Evolutionary conservation across 108 stramenopile species (phyloP), one percentile per base, ranked within the genome.

Genomic region (Stephanodiscus minutulus): DNA sequence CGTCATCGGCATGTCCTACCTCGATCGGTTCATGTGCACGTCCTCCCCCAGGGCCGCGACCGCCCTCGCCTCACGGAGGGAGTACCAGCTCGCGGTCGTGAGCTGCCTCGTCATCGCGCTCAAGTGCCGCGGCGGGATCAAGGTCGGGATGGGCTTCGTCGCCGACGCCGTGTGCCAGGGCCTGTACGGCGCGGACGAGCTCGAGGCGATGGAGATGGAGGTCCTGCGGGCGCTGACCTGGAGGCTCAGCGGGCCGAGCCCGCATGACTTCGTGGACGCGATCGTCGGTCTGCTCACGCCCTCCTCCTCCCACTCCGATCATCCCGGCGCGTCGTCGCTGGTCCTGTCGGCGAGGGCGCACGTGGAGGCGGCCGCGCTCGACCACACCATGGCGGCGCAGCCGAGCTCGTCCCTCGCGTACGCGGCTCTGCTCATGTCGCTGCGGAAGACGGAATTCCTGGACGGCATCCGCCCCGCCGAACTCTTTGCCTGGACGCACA

Each of bases 11-110:
- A n/a, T 61, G 31, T 67, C 66, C 17, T 74, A 50, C 66, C 67
- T 74, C 36, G 73, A 74, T 61, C 65, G 73, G n/a, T 74, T 74
- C 66, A 53, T 74, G 39, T 48, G 18, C 21, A 65, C 72, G 8
- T 12, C 22, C n/a, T 35, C 52, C 2, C 63, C 49, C 46, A 39
- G 59, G 22, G 7, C 22, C 33, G 73, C 73, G 0, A 5, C 3
- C 50, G 50, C 43, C 13, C 6, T 72, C 18, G 5, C 39, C 0
- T 55, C 61, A 8, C 64, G 47, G 1, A 46, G 21, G 35, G 8
- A 48, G 33, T 74, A 66, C 65, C 73, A 74, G 64, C 31, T 74
- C 20, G 64, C 20, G 12, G 66, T 66, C 58, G 18, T 66, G 2
- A 7, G 49, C 18, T 63, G 64, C 27, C 48, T 74, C 33, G 44